These are phyloP conservation scores for Gastrolobium bilobum DNA, from an alignment of 306 rosid species.

Conservation along the genomic window DNA sequence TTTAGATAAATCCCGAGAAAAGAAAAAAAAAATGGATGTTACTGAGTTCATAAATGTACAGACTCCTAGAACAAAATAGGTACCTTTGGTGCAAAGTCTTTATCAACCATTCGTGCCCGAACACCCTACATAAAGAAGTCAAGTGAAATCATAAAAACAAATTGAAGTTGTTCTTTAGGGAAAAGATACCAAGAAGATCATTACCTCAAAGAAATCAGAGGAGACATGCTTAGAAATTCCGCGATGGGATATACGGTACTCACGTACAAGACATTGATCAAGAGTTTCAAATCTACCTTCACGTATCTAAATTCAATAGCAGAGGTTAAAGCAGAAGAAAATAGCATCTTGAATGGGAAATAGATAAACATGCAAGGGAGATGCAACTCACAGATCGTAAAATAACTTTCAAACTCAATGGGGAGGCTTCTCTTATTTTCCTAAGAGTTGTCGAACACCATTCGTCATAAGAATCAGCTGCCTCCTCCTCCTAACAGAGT, in stretches of 20 bases:
- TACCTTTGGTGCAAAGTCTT: constrained; percentile 96
- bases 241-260: constrained; percentile 74
- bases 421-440: constrained; percentile 85
- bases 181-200: constrained; percentile 35
- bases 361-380: constrained; percentile 25
- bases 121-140: constrained; percentile 67
- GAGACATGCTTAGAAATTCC: constrained; percentile 70
- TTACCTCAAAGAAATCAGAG: constrained; percentile 85
- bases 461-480: constrained; percentile 65
- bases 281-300: constrained; percentile 95
- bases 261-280: constrained; percentile 86
- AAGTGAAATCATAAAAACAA: constrained; percentile 27
- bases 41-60: background rate
- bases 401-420: constrained; percentile 87
- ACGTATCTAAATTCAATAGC: constrained; percentile 70
- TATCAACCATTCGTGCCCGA: constrained; percentile 87
- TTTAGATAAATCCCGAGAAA: constrained; percentile 4
- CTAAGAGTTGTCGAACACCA: constrained; percentile 73
- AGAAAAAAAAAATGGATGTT: background rate
- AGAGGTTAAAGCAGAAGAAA: constrained; percentile 42
- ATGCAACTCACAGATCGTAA: constrained; percentile 81
- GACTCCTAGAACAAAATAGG: constrained; percentile 21
- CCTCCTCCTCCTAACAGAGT: constrained; percentile 78
- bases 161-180: constrained; percentile 3
- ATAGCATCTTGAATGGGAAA: constrained; percentile 37